Evolutionary conservation across 2,329 filamentous ascomycete genomes (phyloP).

Genomic region (Pyricularia pennisetigena): DNA sequence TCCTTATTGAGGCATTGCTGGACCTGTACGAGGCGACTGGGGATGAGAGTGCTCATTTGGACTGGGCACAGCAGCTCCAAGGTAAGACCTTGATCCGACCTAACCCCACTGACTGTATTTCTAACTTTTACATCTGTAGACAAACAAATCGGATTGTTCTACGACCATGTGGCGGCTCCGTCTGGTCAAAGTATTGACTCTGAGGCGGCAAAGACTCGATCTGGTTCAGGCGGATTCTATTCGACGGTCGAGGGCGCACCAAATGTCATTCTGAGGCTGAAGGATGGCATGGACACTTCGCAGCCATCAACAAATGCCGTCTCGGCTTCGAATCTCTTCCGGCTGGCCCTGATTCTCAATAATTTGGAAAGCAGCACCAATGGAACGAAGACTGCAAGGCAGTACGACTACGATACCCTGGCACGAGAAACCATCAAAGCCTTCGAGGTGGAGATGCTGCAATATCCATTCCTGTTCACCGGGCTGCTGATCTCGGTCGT

Average conservation of each 20-base stretch:
- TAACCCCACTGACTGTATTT: constrained; percentile 6
- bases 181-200: constrained; percentile 10
- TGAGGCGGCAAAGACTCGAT: constrained; percentile 12
- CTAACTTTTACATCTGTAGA: constrained; percentile 28
- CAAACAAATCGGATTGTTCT: constrained; percentile 68
- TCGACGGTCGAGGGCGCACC: constrained; percentile 53
- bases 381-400: background rate
- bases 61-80: constrained; percentile 77
- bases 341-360: constrained; percentile 60
- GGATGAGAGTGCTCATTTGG: constrained; percentile 59
- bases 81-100: constrained; percentile 23
- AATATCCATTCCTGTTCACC: constrained; percentile 88
- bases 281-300: constrained; percentile 90
- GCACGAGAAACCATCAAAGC: constrained; percentile 70
- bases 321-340: constrained; percentile 79
- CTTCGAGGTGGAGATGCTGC: constrained; percentile 84
- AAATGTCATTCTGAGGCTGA: constrained; percentile 74
- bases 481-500: constrained; percentile 71
- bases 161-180: constrained; percentile 47
- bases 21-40: constrained; percentile 75
- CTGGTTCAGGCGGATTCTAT: constrained; percentile 58
- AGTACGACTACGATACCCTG: constrained; percentile 42
- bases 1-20: constrained; percentile 71
- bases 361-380: constrained; percentile 31
- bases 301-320: constrained; percentile 86